These are phyloP conservation scores for Kodamaea neixiangensis DNA, from an alignment of 805 yeast genomes.

Conservation along the genomic window DNA sequence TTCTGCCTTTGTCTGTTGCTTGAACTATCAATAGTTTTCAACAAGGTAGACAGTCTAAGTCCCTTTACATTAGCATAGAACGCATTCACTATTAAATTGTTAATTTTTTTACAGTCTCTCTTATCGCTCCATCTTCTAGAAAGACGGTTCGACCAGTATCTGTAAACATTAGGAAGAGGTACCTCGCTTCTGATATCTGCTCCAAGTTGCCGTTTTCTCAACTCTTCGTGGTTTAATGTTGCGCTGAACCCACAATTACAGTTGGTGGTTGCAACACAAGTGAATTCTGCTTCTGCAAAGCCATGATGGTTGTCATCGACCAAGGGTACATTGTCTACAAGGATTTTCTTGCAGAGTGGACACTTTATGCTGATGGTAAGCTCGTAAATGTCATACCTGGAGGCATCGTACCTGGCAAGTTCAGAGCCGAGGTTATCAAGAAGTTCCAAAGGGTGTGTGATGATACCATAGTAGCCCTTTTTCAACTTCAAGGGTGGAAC, in stretches of 20 bases:
- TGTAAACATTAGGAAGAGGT: conserved; percentile 9
- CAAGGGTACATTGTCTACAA: conserved; percentile 11
- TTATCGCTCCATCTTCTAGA: not conserved
- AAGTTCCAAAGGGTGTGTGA: not conserved
- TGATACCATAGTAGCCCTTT: conserved; percentile 1
- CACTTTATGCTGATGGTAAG: conserved; percentile 12
- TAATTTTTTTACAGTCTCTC: not conserved
- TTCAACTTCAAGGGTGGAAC: not conserved
- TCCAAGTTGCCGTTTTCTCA: conserved; percentile 20
- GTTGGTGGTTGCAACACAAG: not conserved
- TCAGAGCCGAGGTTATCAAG: not conserved
- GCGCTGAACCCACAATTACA: not conserved
- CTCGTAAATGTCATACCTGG: not conserved
- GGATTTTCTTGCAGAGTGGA: conserved; percentile 14
- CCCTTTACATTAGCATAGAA: not conserved
- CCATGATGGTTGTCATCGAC: conserved; percentile 12
- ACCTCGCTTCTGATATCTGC: conserved; percentile 11
- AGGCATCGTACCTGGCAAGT: not conserved
- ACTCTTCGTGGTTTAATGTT: conserved; percentile 20
- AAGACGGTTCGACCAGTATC: conserved; percentile 9
- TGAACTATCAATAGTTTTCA: not conserved
- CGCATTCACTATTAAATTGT: not conserved
- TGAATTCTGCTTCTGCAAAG: conserved; percentile 15
- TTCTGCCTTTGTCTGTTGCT: not conserved
- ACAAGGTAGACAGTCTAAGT: not conserved